Percentiles rank a stretch among this genome's conserved stretches.
phyloP scores from a whole-genome alignment of 2,329 filamentous ascomycete species.

The Apiospora rasikravindrae region DNA sequence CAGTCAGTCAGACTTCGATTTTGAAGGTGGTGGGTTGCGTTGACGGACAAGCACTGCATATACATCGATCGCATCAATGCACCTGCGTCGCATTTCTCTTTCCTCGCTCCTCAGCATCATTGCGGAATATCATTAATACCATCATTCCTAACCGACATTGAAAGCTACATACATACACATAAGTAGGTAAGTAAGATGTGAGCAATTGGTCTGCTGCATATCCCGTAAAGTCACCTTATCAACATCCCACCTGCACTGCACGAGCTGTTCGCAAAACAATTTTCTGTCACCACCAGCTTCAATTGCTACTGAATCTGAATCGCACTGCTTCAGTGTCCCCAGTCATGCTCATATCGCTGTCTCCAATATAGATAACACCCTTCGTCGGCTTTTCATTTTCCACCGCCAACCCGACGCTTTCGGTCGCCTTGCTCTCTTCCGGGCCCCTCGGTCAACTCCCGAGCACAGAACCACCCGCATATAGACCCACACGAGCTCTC shows the following conservation, averaged over 20 bases:
- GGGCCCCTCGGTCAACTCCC: background rate
- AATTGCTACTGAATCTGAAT: background rate
- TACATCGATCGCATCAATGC: background rate
- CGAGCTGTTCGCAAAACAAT: background rate
- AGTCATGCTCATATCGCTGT: conserved; percentile 4
- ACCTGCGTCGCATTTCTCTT: background rate
- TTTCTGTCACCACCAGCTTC: conserved; percentile 6
- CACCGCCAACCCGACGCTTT: conserved; percentile 4
- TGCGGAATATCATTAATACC: background rate
- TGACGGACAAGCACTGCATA: background rate
- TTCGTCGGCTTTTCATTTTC: conserved; percentile 10
- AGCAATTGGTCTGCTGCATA: background rate
- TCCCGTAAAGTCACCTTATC: background rate
- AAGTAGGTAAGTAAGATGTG: background rate
- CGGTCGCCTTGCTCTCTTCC: background rate
- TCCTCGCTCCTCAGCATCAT: background rate
- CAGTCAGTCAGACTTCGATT: background rate
- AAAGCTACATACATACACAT: background rate
- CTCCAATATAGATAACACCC: background rate
- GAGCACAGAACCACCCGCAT: conserved; percentile 1
- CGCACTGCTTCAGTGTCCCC: background rate
- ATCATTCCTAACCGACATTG: background rate
- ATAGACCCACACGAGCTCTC: conserved; percentile 13
- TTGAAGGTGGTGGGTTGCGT: background rate
- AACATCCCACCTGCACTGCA: background rate